A percentile compares a stretch with the other conserved stretches of the same genome.
Conservation (phyloP, 2,329 filamentous ascomycete species). For the Trichoderma hamatum region DNA sequence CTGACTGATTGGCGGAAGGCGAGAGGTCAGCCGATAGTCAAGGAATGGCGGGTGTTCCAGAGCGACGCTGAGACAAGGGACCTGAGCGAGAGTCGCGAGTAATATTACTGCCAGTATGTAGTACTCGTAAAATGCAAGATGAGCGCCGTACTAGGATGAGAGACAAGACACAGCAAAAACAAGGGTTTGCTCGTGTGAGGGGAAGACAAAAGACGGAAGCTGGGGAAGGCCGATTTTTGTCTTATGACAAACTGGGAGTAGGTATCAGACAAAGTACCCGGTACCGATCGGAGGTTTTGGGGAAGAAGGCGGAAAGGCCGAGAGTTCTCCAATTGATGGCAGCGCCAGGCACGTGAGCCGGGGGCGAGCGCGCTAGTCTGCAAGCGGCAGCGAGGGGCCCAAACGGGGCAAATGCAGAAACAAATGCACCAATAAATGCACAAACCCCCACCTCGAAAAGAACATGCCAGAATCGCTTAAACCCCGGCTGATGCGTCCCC, state of each 20-base stretch:
- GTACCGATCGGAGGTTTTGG: conserved; percentile 19
- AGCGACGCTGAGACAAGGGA: conserved; percentile 1
- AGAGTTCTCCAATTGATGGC: conserved; percentile 11
- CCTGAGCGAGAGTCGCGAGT: background rate
- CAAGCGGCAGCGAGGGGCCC: conserved; percentile 9
- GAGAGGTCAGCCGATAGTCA: conserved; percentile 16
- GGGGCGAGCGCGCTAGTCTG: background rate
- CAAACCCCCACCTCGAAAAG: conserved; percentile 13
- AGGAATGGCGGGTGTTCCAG: conserved; percentile 13
- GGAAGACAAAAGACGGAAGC: conserved; percentile 18
- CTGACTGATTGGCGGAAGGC: conserved; percentile 28
- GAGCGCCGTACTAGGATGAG: background rate
- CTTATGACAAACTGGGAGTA: conserved; percentile 13
- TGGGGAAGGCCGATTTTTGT: conserved; percentile 12
- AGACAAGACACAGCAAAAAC: background rate
- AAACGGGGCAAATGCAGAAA: conserved; percentile 19
- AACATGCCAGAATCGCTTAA: conserved; percentile 25
- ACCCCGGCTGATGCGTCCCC: conserved; percentile 2
- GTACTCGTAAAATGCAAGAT: background rate
- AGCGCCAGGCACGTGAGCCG: conserved; percentile 19
- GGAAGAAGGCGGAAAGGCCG: background rate
- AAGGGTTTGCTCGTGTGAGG: conserved; percentile 15
- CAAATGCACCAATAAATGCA: no score
- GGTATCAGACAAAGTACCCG: conserved; percentile 2
- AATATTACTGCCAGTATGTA: background rate